Percentiles rank a stretch among this genome's conserved stretches.
Conservation (phyloP, 148 eudicot genomes). For the Camellia japonica region DNA sequence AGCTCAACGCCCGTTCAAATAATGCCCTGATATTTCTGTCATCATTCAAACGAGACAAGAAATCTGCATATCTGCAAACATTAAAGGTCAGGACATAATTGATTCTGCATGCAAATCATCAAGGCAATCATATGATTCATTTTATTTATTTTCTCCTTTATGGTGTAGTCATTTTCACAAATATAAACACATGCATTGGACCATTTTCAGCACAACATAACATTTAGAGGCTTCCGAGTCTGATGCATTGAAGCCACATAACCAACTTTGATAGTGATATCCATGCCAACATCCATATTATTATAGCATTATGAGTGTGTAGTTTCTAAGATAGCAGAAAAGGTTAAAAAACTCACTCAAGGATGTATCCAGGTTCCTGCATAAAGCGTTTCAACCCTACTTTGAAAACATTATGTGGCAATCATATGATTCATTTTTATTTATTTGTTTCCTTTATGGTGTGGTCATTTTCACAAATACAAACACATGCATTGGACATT, state of each 20-base stretch:
- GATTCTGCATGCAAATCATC: conserved; percentile 7
- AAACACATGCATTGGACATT: neutral
- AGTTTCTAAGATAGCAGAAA: conserved; percentile 16
- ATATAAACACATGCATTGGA: neutral
- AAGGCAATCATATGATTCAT: neutral
- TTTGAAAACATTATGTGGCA: conserved; percentile 79
- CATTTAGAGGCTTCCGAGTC: neutral
- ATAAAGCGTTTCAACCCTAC: conserved; percentile 91
- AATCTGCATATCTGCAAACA: conserved; percentile 91
- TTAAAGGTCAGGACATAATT: conserved; percentile 13
- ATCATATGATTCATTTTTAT: neutral
- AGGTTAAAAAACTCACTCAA: conserved; percentile 60
- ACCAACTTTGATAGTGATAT: neutral
- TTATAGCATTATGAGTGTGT: no score
- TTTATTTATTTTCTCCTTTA: neutral
- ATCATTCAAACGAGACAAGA: conserved; percentile 89
- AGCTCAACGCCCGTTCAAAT: conserved; percentile 92
- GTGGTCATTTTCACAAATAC: conserved; percentile 3
- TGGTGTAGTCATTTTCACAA: neutral
- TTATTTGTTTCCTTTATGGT: neutral
- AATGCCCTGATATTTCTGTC: conserved; percentile 95
- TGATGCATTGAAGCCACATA: neutral
- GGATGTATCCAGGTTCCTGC: conserved; percentile 96
- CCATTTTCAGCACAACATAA: neutral
- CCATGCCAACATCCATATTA: conserved; percentile 1